A percentile compares a stretch with the other conserved stretches of the same genome.
Conservation (phyloP, 2,329 filamentous ascomycete genomes). For the Xylariaceae sp. region DNA sequence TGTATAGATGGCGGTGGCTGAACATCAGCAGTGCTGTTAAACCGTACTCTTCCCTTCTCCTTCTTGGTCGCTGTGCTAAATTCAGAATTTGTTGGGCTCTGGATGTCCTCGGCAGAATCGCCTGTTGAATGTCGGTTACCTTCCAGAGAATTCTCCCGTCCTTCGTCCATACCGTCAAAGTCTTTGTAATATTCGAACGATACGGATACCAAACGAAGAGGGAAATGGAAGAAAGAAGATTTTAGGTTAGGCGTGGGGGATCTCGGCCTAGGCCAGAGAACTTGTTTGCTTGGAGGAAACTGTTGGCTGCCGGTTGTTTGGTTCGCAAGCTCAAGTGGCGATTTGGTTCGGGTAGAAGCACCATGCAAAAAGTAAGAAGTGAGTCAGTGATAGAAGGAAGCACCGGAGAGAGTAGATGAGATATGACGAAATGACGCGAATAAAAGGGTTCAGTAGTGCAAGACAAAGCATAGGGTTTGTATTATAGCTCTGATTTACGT, state of each 20-base stretch:
- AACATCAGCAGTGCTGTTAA: constrained; percentile 54
- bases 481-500: constrained; percentile 15
- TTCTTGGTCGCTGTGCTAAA: constrained; percentile 33
- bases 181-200: not conserved
- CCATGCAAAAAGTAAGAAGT: constrained; percentile 4
- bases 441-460: not conserved
- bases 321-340: not conserved
- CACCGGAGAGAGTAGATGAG: constrained; percentile 1
- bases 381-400: not conserved
- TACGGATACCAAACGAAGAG: not conserved
- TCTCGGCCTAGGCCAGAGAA: not conserved
- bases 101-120: not conserved
- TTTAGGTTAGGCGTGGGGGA: not conserved
- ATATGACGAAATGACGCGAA: constrained; percentile 13
- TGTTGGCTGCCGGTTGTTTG: not conserved
- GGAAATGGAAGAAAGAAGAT: not conserved
- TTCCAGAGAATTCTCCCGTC: constrained; percentile 1
- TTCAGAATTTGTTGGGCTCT: not conserved
- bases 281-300: not conserved
- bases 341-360: not conserved
- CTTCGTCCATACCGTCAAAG: constrained; percentile 20
- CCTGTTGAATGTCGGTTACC: constrained; percentile 14
- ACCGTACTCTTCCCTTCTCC: constrained; percentile 56
- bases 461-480: constrained; percentile 20
- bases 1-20: constrained; percentile 37